Base-by-base conservation (phyloP, 257 asterid species). In the Solanum neorickii region DNA sequence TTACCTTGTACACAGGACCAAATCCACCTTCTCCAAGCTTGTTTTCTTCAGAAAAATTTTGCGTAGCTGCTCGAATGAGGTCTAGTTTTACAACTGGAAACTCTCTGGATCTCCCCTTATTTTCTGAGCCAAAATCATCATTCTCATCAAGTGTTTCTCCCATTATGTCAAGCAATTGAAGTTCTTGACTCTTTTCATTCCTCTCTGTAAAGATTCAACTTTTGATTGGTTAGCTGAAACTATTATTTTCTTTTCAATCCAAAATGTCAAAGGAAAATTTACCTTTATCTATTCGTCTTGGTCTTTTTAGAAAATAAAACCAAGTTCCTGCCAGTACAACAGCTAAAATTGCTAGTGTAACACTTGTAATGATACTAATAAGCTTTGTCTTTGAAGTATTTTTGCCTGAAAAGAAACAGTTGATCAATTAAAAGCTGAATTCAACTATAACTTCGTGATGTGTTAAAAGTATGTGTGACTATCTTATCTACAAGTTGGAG, bases 11-110 rank as follows among this genome's bases (percentile, higher is more conserved):
- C n/a, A 84, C 87, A 23, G 62, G 6, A 44, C 87, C 87, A 84
- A 84, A 84, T 84, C 87, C 87, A 46, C 87, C 87, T 84, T 84
- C 77, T 65, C 86, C 87, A 6, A 84, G 78, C 65, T 84, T 84
- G 41, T 65, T 62, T 23, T 65, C 29, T 18, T 65, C 77, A 41
- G 87, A 84, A 84, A 84, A 65, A 20, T 13, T 37, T 4, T 65
- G 62, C 1, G 62, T 84, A 44, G 78, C 87, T 3, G 8, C 87
- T 3, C 41, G 77, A 37, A 84, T 44, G 76, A 84, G 39, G 33
- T 41, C 25, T 84, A 84, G 25, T 33, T 37, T 66, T 27, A 83
- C 86, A 5, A 42, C 23, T 37, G 86, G 86, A 62, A 60, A 35
- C 47, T 60, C 86, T 18, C 11, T 18, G 76, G 86, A 83, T 20